phyloP scores from a whole-genome alignment of 345 rosid species.

The Gynandropsis gynandra region DNA sequence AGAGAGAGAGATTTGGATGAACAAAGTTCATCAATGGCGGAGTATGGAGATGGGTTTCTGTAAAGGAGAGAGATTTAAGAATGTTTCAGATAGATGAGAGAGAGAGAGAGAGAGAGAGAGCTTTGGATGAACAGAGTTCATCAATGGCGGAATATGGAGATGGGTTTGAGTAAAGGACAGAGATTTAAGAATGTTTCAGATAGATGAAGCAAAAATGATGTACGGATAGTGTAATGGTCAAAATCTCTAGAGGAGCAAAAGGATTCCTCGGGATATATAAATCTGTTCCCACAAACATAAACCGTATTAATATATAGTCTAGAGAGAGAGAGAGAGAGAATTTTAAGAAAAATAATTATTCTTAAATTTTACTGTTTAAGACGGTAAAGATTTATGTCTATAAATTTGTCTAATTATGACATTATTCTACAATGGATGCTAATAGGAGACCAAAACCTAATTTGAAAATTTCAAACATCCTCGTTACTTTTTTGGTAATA shows the following conservation, averaged over 20 bases:
- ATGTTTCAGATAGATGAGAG: slow-evolving; percentile 10
- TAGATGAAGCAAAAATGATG: neutral
- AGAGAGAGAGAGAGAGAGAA: too few species aligned
- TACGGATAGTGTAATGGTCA: slow-evolving; percentile 3
- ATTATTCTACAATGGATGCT: too few species aligned
- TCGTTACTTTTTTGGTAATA: too few species aligned
- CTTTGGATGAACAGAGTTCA: slow-evolving; percentile 14
- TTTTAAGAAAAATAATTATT: too few species aligned
- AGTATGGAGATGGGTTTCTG: slow-evolving; percentile 12
- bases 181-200: slow-evolving; percentile 12
- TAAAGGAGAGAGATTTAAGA: neutral
- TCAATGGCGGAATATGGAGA: slow-evolving; percentile 21
- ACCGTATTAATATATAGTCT: too few species aligned
- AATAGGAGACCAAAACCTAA: too few species aligned
- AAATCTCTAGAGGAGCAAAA: slow-evolving; percentile 9
- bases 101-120: slow-evolving; percentile 8
- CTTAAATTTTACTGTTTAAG: too few species aligned
- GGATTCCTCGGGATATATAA: too few species aligned
- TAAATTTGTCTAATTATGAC: too few species aligned
- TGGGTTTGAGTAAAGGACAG: neutral
- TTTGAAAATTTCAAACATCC: too few species aligned
- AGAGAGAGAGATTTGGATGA: slow-evolving; percentile 6
- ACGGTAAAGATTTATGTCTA: too few species aligned
- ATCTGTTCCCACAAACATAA: too few species aligned
- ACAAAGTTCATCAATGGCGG: slow-evolving; percentile 21